Base-by-base conservation (phyloP, 768 basidiomycete genomes). In the Dentipellis fragilis region DNA sequence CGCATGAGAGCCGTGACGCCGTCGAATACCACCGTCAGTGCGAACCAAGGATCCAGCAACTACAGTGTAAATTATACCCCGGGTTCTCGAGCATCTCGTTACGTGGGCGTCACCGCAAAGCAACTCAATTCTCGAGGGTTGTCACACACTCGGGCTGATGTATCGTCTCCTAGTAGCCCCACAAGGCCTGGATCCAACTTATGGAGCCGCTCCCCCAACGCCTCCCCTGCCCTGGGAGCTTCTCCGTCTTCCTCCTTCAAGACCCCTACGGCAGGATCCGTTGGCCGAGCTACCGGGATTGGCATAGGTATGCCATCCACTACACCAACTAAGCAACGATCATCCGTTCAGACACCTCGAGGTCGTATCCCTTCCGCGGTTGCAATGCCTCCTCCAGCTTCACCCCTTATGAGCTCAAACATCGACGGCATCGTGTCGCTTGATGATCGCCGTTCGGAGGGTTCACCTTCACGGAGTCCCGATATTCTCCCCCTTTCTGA, bases 61-160 rank as follows among this genome's bases (percentile, higher is more conserved):
- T 54, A 34, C n/a, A 56, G 51, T 17, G 40, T 42, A 14, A 4
- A 22, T 52, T 51, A 7, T 49, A 90, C 91, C 3, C 83, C 83
- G 6, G 91, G 91, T 3, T 90, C 90, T 2, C 76, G 92, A 47
- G 91, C 92, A 10, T 86, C 87, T 45, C 88, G 85, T 67, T 93
- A 93, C 66, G 74, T 86, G 14, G 48, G 48, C 14, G 14, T 49
- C 16, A 49, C 48, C 12, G 48, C 48, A 35, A 81, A 85, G 65
- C 88, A 92, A 62, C 77, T 94, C 57, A 81, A 68, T 65, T 78
- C 74, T 21, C 78, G 78, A 54, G 51, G 71, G 6, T 6, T 29
- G 29, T 29, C 29, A 29, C 29, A 29, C 6, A 29, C 29, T 29
- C 29, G 29, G 29, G 29, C 3, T 29, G 29, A 29, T 29, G 29